Evolutionary conservation across 2,329 filamentous ascomycete genomes (phyloP).

Genomic region (Xenoacremonium recifei): DNA sequence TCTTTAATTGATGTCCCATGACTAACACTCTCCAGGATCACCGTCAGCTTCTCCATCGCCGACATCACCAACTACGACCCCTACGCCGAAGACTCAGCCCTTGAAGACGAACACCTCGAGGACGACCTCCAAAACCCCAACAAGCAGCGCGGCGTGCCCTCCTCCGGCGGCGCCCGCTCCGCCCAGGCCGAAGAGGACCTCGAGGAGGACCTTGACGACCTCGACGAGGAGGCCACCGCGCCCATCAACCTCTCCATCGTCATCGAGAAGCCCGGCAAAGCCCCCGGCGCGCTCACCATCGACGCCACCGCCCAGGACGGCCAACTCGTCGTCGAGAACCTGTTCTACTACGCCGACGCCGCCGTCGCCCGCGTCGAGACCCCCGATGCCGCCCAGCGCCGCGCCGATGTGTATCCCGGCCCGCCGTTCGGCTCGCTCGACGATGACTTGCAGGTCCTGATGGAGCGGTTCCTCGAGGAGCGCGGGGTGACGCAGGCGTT

Average conservation of each 20-base stretch:
- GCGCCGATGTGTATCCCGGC: conserved; percentile 80
- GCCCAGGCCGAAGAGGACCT: conserved; percentile 46
- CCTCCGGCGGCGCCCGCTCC: conserved; percentile 39
- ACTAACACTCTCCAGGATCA: conserved; percentile 35
- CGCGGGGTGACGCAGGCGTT: conserved; percentile 84
- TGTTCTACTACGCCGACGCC: conserved; percentile 81
- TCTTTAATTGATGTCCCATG: conserved; percentile 3
- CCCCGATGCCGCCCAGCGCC: conserved; percentile 73
- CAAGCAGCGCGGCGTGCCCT: conserved; percentile 55
- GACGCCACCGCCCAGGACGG: conserved; percentile 86
- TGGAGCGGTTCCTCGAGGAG: conserved; percentile 94
- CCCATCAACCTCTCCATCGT: conserved; percentile 83
- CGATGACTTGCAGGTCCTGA: conserved; percentile 87
- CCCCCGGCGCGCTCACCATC: conserved; percentile 73
- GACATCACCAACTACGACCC: conserved; percentile 40
- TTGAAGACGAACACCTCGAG: conserved; percentile 39
- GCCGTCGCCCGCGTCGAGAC: conserved; percentile 73
- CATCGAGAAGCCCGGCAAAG: conserved; percentile 79
- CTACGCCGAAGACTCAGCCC: conserved; percentile 35
- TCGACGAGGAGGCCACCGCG: conserved; percentile 60
- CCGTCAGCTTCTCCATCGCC: conserved; percentile 42
- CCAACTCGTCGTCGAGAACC: conserved; percentile 82
- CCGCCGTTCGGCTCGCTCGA: conserved; percentile 93
- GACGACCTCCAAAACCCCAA: conserved; percentile 50
- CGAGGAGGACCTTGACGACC: conserved; percentile 43